A percentile compares a stretch with the other conserved stretches of the same genome.
phyloP scores from a whole-genome alignment of 371 early-diverging fungal species.

The Actinomortierella wolfii region DNA sequence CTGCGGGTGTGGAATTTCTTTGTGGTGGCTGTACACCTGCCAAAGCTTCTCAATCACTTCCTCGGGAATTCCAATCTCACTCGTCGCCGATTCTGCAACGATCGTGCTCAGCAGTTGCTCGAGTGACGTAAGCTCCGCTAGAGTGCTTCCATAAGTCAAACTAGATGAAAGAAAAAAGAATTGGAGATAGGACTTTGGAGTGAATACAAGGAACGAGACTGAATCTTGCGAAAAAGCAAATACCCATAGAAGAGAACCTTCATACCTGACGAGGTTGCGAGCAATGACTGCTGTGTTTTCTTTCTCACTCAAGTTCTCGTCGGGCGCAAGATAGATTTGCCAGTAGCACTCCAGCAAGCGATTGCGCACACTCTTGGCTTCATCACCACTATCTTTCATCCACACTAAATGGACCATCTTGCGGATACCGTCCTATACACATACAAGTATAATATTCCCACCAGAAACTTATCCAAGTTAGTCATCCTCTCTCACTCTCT shows the following conservation, averaged over 20 bases:
- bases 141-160: conserved; percentile 80
- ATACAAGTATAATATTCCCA: conserved; percentile 5
- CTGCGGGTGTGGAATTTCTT: conserved; percentile 70
- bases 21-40: conserved; percentile 81
- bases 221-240: neutral
- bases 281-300: conserved; percentile 71
- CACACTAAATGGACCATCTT: conserved; percentile 96
- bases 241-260: neutral
- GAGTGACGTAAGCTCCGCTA: conserved; percentile 93
- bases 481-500: too few relatives aligned
- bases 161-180: conserved; percentile 30
- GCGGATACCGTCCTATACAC: conserved; percentile 75
- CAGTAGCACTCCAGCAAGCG: conserved; percentile 80
- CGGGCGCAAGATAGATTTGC: conserved; percentile 78
- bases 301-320: conserved; percentile 53
- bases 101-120: conserved; percentile 86
- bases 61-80: conserved; percentile 57
- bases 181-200: neutral
- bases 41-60: conserved; percentile 84
- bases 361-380: conserved; percentile 81
- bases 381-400: conserved; percentile 85
- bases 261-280: conserved; percentile 69
- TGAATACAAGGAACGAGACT: conserved; percentile 1
- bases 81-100: conserved; percentile 56
- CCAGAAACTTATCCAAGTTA: too few relatives aligned